Conservation (phyloP, 257 asterid species). For the Eucommia ulmoides region DNA sequence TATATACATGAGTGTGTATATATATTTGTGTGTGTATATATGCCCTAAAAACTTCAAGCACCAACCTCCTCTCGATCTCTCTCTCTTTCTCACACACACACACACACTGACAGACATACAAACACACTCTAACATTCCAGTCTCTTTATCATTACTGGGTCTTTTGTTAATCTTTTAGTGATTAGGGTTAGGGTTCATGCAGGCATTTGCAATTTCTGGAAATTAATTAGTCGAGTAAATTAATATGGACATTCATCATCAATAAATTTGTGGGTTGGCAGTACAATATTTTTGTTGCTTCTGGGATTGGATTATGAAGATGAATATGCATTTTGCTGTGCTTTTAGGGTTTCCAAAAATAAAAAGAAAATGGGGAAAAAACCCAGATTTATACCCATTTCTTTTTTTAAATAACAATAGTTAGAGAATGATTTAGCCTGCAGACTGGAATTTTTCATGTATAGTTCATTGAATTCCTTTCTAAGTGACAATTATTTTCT, state of each 20-base stretch:
- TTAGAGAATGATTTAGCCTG: no score
- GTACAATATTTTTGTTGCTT: not conserved
- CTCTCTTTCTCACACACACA: no score
- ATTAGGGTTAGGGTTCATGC: not conserved
- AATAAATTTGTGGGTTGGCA: not conserved
- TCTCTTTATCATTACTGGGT: not conserved
- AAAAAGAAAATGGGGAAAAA: not conserved
- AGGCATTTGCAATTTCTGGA: not conserved
- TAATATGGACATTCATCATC: not conserved
- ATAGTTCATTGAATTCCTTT: no score
- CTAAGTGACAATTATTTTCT: not conserved
- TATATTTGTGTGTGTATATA: no score
- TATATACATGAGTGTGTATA: not conserved
- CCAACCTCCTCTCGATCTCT: no score
- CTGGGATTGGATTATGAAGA: not conserved
- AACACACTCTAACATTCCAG: no score
- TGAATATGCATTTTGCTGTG: not conserved
- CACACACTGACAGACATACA: no score
- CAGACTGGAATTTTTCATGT: no score
- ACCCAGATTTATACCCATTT: not conserved
- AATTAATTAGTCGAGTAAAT: not conserved
- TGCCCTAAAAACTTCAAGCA: no score
- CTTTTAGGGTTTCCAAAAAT: not conserved
- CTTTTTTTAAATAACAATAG: no score
- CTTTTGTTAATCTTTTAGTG: not conserved